Conservation (phyloP, 176 grass and related monocot genomes). For the Oropetium thomaeum region DNA sequence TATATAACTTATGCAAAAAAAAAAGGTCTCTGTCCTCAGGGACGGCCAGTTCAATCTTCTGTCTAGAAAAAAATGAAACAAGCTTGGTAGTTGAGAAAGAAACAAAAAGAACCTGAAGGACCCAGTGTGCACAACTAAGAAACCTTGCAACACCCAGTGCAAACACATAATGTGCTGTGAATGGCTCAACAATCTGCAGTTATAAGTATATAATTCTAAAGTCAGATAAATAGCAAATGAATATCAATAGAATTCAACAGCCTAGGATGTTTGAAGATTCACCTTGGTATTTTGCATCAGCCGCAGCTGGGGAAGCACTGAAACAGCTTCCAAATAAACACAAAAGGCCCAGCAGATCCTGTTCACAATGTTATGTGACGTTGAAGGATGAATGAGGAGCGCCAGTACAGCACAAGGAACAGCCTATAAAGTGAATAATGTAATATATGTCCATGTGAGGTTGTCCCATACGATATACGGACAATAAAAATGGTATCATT, state of each 20-base stretch:
- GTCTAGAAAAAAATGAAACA: background rate
- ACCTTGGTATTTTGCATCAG: conserved; percentile 99
- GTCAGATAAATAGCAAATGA: conserved; percentile 25
- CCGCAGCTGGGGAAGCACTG: conserved; percentile 88
- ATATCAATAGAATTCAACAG: conserved; percentile 13
- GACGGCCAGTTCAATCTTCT: background rate
- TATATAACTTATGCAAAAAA: background rate
- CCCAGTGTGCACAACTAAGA: conserved; percentile 98
- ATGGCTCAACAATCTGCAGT: conserved; percentile 89
- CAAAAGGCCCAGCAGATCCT: conserved; percentile 92
- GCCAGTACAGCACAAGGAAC: conserved; percentile 73
- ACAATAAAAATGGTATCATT: background rate
- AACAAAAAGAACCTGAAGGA: conserved; percentile 76
- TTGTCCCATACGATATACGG: background rate
- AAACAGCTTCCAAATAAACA: conserved; percentile 98
- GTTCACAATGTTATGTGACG: conserved; percentile 87
- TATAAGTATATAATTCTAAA: background rate
- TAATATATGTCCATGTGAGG: conserved; percentile 10
- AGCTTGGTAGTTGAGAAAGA: background rate
- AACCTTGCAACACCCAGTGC: conserved; percentile 94
- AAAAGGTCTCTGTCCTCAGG: background rate
- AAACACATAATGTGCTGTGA: conserved; percentile 98
- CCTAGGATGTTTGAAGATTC: conserved; percentile 17
- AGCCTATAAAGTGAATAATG: conserved; percentile 39
- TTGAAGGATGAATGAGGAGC: conserved; percentile 76